phyloP scores from a whole-genome alignment of 2,329 filamentous ascomycete species.

The Whalleya microplaca region DNA sequence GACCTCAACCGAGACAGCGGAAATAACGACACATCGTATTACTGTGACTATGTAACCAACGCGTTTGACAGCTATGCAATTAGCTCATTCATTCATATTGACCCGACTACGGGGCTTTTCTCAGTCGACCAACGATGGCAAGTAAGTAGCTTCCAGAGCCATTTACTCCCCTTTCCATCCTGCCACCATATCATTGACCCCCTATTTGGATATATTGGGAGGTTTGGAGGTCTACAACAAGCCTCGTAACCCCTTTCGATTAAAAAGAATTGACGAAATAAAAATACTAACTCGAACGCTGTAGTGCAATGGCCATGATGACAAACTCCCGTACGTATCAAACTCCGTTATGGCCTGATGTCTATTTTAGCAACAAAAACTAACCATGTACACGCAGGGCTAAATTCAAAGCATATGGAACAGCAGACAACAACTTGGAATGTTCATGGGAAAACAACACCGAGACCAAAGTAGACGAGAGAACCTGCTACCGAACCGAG shows the following conservation, averaged over 20 bases:
- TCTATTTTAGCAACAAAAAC: background rate
- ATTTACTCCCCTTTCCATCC: too few species aligned
- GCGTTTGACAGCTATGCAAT: conserved; percentile 14
- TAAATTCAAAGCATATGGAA: conserved; percentile 10
- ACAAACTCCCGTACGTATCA: conserved; percentile 13
- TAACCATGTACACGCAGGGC: conserved; percentile 8
- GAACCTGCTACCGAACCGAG: conserved; percentile 11
- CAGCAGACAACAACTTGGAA: conserved; percentile 8
- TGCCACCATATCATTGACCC: too few species aligned
- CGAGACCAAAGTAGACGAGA: conserved; percentile 3
- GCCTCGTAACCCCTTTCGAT: too few species aligned
- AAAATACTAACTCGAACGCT: background rate
- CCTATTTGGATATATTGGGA: too few species aligned
- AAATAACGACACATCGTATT: conserved; percentile 17
- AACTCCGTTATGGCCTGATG: background rate
- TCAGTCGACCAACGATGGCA: conserved; percentile 21
- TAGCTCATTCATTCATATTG: conserved; percentile 12
- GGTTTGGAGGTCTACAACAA: too few species aligned
- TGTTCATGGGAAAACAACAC: conserved; percentile 23
- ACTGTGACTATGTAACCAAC: conserved; percentile 6
- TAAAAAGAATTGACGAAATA: background rate
- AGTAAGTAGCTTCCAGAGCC: background rate
- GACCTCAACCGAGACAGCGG: conserved; percentile 20
- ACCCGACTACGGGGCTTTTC: conserved; percentile 16
- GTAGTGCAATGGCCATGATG: conserved; percentile 16